Evolutionary conservation across 2,329 filamentous ascomycete genomes (phyloP).

Genomic region (Alternaria conjuncta): DNA sequence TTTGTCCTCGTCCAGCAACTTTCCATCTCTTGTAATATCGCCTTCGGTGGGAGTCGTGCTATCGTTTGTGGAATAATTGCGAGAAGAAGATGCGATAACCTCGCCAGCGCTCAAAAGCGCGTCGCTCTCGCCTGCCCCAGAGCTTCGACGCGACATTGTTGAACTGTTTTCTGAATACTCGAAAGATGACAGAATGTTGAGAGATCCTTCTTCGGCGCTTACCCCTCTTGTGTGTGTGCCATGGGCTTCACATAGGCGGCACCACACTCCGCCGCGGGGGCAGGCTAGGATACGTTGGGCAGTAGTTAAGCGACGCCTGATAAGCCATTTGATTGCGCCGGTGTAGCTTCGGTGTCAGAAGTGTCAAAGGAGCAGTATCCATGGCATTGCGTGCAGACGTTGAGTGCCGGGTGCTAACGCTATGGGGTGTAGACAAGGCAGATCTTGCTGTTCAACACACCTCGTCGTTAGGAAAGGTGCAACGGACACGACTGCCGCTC

Average conservation of each 20-base stretch:
- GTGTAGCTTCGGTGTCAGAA: slow-evolving; percentile 7
- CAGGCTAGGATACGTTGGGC: slow-evolving; percentile 8
- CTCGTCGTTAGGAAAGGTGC: background rate
- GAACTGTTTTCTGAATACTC: background rate
- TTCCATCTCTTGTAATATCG: background rate
- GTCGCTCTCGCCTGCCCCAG: slow-evolving; percentile 4
- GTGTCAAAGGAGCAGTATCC: slow-evolving; percentile 3
- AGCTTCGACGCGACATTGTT: slow-evolving; percentile 6
- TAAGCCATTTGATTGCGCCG: slow-evolving; percentile 12
- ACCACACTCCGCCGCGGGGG: background rate
- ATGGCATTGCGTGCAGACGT: slow-evolving; percentile 10
- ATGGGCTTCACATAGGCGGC: background rate
- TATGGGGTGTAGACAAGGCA: slow-evolving; percentile 1
- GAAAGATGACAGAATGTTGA: background rate
- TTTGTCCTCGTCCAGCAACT: background rate
- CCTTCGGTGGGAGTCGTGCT: background rate
- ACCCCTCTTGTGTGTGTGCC: slow-evolving; percentile 8
- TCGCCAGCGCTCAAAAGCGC: slow-evolving; percentile 6
- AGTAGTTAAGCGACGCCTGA: slow-evolving; percentile 14
- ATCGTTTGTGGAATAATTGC: slow-evolving; percentile 13
- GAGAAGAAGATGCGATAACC: slow-evolving; percentile 9
- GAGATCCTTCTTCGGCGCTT: background rate
- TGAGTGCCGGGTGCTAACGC: slow-evolving; percentile 11
- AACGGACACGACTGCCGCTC: background rate
- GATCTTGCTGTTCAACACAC: slow-evolving; percentile 10